Percentiles rank a stretch among this genome's conserved stretches.
Evolutionary conservation across 768 basidiomycete species (phyloP).

Genomic region (Pleurotus ostreatus): DNA sequence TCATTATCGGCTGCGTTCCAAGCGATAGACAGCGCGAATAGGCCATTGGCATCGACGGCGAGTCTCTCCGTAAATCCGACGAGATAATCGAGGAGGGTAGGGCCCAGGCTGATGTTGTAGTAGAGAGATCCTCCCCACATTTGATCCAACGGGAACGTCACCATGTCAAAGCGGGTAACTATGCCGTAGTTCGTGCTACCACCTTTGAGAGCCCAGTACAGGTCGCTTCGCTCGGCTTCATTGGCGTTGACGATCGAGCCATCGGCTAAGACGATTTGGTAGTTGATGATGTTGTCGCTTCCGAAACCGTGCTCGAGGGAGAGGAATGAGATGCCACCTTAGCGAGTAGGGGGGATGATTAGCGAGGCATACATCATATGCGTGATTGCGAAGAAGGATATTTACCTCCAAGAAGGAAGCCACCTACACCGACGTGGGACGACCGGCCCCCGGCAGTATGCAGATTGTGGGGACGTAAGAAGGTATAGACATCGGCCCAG

Average conservation of each 20-base stretch:
- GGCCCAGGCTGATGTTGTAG: conserved; percentile 8
- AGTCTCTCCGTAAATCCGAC: conserved; percentile 7
- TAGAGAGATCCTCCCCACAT: conserved; percentile 14
- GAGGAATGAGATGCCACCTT: conserved; percentile 16
- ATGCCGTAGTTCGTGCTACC: conserved; percentile 17
- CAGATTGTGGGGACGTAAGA: conserved; percentile 4
- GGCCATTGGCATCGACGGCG: conserved; percentile 5
- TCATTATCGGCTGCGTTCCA: conserved; percentile 5
- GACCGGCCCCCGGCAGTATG: conserved; percentile 9
- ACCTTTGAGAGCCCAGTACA: conserved; percentile 15
- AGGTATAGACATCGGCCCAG: conserved; percentile 11
- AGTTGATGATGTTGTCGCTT: conserved; percentile 12
- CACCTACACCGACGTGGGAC: conserved; percentile 13
- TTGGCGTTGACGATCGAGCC: conserved; percentile 11
- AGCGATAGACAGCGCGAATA: conserved; percentile 7
- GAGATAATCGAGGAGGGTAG: conserved; percentile 6
- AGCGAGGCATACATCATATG: background rate
- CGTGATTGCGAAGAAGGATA: background rate
- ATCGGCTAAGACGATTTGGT: conserved; percentile 15
- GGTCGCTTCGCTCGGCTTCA: conserved; percentile 9
- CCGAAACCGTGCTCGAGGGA: conserved; percentile 11
- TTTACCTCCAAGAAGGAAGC: conserved; percentile 14
- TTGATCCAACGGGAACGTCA: conserved; percentile 6
- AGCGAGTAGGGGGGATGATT: background rate
- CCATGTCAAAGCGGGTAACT: conserved; percentile 15